A percentile compares a stretch with the other conserved stretches of the same genome.
Conservation (phyloP, 179 eudicot species). For the Drosera spatulata region DNA sequence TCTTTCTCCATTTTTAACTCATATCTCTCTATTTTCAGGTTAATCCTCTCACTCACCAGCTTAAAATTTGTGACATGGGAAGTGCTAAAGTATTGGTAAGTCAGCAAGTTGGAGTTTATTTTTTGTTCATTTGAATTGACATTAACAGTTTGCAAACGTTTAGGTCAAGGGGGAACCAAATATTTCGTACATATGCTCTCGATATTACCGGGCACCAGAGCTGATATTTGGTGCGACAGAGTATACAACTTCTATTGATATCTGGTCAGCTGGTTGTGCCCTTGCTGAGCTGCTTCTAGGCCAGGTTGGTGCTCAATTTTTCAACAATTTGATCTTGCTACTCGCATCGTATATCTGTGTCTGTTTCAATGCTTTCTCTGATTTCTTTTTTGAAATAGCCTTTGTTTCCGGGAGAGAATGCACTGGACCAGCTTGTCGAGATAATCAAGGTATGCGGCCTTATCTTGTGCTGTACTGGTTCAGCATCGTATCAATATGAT, state of each 20-base stretch:
- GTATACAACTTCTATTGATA: conserved; percentile 77
- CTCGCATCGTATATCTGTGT: background rate
- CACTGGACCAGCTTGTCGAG: conserved; percentile 92
- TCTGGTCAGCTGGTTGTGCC: conserved; percentile 93
- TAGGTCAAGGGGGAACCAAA: conserved; percentile 84
- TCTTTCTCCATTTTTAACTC: too few species aligned
- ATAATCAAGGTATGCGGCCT: conserved; percentile 66
- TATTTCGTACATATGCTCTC: conserved; percentile 83
- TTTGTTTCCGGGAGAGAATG: conserved; percentile 89
- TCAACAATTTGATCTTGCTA: background rate
- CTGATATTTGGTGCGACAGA: conserved; percentile 93
- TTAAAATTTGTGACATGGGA: conserved; percentile 33
- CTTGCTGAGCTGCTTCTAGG: conserved; percentile 83
- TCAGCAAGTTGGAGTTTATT: background rate
- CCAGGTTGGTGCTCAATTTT: conserved; percentile 30
- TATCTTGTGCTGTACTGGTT: background rate
- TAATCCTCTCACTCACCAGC: conserved; percentile 16
- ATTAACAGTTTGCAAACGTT: background rate
- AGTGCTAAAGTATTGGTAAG: conserved; percentile 38
- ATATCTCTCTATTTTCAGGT: background rate
- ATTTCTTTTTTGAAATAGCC: conserved; percentile 33
- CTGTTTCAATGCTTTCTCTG: conserved; percentile 1
- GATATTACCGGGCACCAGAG: conserved; percentile 86
- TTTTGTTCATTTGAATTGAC: background rate
- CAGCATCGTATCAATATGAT: background rate